These are phyloP conservation scores for Neurospora pannonica DNA, from an alignment of 495 filamentous ascomycete genomes.

Conservation along the genomic window DNA sequence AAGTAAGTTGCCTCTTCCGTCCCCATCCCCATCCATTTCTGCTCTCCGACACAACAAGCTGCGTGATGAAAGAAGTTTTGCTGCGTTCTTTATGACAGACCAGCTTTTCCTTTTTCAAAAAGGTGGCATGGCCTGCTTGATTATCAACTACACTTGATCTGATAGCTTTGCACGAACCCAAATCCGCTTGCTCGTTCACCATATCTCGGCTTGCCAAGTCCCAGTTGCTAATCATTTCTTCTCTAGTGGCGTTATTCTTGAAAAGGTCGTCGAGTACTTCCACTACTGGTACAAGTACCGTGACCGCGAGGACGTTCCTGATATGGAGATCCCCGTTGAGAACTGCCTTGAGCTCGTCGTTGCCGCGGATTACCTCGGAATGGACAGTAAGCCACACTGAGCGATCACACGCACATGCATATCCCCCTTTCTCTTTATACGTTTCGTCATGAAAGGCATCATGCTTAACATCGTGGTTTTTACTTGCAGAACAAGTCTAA, in stretches of 20 bases:
- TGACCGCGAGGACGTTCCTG: constrained; percentile 66
- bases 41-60: constrained; percentile 6
- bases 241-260: constrained; percentile 66
- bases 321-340: constrained; percentile 85
- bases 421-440: background rate
- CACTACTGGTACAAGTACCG: constrained; percentile 80
- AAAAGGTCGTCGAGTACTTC: constrained; percentile 87
- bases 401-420: background rate
- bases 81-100: constrained; percentile 32
- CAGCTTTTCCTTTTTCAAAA: constrained; percentile 1
- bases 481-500: constrained; percentile 9
- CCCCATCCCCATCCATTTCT: background rate
- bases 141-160: constrained; percentile 51
- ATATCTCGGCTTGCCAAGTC: background rate
- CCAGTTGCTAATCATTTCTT: background rate
- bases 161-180: constrained; percentile 18
- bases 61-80: constrained; percentile 33
- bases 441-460: background rate
- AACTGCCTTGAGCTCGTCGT: constrained; percentile 82
- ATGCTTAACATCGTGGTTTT: background rate
- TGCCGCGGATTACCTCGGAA: constrained; percentile 72
- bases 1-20: constrained; percentile 42
- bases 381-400: constrained; percentile 26
- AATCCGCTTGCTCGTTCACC: background rate
- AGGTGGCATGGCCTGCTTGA: constrained; percentile 33